Conservation (phyloP, 306 rosid genomes). For the Begonia fuchsioides region DNA sequence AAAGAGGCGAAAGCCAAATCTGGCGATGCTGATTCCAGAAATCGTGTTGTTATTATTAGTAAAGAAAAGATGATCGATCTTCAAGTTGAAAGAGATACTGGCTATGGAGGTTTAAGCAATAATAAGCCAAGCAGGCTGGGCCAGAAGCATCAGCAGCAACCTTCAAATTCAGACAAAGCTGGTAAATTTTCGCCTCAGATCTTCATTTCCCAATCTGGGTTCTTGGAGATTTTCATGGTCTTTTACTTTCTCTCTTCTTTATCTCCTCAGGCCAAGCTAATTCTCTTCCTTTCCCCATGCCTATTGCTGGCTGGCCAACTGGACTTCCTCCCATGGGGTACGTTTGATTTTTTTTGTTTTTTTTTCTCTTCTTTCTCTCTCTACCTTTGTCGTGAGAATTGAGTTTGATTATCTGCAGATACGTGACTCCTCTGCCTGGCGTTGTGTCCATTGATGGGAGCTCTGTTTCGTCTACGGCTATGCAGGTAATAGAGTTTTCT, state of each 20-base stretch:
- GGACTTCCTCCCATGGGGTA: conserved; percentile 93
- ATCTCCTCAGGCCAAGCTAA: conserved; percentile 37
- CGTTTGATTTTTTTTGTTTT: conserved; percentile 1
- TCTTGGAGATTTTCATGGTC: not conserved
- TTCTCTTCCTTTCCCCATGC: conserved; percentile 55
- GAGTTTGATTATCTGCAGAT: conserved; percentile 35
- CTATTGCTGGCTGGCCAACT: conserved; percentile 76
- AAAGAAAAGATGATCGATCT: conserved; percentile 45
- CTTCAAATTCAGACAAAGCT: conserved; percentile 31
- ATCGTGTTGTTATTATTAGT: conserved; percentile 6
- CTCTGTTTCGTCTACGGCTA: conserved; percentile 50
- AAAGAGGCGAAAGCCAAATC: conserved; percentile 23
- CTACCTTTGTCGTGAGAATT: too few relatives aligned
- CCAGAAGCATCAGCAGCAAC: conserved; percentile 16
- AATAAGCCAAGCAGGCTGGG: conserved; percentile 34
- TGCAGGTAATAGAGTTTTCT: conserved; percentile 32
- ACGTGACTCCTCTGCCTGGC: conserved; percentile 84
- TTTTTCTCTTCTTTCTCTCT: too few relatives aligned
- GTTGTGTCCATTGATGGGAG: conserved; percentile 86
- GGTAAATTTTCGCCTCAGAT: conserved; percentile 18
- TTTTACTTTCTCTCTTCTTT: not conserved
- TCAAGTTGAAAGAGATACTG: conserved; percentile 44
- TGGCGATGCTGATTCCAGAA: conserved; percentile 45
- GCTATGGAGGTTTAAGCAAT: conserved; percentile 17
- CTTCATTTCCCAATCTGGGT: too few relatives aligned